Base-by-base conservation (phyloP, 1,284 basidiomycete species). In the Trichosporon coremiiforme region DNA sequence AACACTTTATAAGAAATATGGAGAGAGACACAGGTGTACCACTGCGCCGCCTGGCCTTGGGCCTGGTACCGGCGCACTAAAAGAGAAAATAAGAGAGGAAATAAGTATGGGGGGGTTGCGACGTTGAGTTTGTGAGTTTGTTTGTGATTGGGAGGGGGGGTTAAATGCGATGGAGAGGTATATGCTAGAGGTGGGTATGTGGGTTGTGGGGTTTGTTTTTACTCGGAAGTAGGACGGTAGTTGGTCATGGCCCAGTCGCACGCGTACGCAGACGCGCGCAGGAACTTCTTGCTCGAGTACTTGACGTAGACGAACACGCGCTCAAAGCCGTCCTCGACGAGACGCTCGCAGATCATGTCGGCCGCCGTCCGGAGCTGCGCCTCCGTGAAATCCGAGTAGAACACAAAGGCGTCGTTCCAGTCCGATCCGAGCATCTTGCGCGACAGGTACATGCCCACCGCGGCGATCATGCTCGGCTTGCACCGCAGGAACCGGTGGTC, bases 261-360 rank as follows among this genome's bases (percentile, higher is more conserved):
- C 0, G 86, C 86, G 75, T 86, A 87, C 33, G 85, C 83, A 55
- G 83, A 84, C 12, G 86, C 95, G 83, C 95, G 93, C 80, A 98
- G 88, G 88, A 95, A 97, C 85, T 95, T 94, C 89, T 95, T 96
- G 88, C 93, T 90, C 67, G 94, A 90, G 83, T 99, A 99, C 86
- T 99, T 99, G 86, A 92, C 92, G 88, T 90, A 97, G 38, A 97
- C 91, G 83, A 95, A 95, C 78, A 91, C 90, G 68, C 89, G 87
- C 50, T 90, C 88, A 82, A 99, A 98, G 73, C 89, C 89, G 0
- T 88, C 85, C 76, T 95, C 92, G 20, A 88, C 85, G 38, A 99
- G 87, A 80, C 93, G 92, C 82, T 95, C 93, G 70, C 95, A 86
- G 69, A 99, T 87, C 80, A 93, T 87, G 67, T 89, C 86, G 76